Evolutionary conservation across 2,329 filamentous ascomycete species (phyloP).

Genomic region (Claviceps fusiformis): DNA sequence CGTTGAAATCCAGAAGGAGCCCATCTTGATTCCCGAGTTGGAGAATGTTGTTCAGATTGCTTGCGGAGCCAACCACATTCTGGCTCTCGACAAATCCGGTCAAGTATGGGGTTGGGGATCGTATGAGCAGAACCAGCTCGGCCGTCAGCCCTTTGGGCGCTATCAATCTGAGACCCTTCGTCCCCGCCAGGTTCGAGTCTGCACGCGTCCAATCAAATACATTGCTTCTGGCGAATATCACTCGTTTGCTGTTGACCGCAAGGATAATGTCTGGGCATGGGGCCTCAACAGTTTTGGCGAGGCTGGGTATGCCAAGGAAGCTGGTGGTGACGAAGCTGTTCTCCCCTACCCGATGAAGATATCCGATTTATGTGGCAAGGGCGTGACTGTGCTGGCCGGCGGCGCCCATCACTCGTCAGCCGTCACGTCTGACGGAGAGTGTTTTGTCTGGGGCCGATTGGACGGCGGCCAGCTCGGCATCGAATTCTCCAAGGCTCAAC

Average conservation of each 20-base stretch:
- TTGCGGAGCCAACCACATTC: conserved; percentile 56
- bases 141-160: conserved; percentile 45
- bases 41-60: conserved; percentile 52
- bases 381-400: conserved; percentile 56
- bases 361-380: conserved; percentile 45
- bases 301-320: conserved; percentile 50
- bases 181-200: conserved; percentile 42
- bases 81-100: conserved; percentile 52
- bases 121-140: conserved; percentile 52
- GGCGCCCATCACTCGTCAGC: conserved; percentile 63
- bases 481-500: conserved; percentile 30
- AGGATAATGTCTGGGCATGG: conserved; percentile 65
- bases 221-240: conserved; percentile 62
- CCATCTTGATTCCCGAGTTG: conserved; percentile 44
- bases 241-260: conserved; percentile 63
- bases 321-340: conserved; percentile 42
- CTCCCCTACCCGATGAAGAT: conserved; percentile 61
- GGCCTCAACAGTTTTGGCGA: conserved; percentile 80
- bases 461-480: conserved; percentile 42
- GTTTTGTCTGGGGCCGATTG: conserved; percentile 47
- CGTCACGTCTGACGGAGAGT: conserved; percentile 40
- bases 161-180: conserved; percentile 49
- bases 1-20: conserved; percentile 35
- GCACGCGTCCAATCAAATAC: conserved; percentile 43
- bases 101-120: conserved; percentile 59